phyloP scores from a whole-genome alignment of 768 basidiomycete genomes.

The Boletus eberwhitei region DNA sequence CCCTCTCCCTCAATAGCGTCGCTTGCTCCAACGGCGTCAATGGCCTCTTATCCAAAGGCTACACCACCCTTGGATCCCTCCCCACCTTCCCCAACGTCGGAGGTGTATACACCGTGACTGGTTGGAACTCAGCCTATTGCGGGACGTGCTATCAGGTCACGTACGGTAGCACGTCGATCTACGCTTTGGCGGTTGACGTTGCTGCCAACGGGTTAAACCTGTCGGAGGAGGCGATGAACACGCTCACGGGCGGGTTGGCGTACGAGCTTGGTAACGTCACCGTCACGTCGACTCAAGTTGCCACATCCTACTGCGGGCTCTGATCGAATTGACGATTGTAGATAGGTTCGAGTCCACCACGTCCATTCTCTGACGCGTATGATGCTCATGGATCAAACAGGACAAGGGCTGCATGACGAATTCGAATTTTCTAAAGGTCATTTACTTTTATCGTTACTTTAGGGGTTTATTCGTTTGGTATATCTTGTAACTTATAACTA shows the following conservation, averaged over 20 bases:
- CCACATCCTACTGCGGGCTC: conserved; percentile 46
- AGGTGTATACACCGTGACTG: conserved; percentile 31
- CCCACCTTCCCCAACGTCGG: conserved; percentile 33
- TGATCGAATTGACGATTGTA: background rate
- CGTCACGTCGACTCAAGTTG: conserved; percentile 43
- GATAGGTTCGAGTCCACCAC: background rate
- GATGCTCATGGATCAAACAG: too few relatives aligned
- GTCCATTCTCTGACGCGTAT: background rate
- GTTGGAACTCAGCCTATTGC: conserved; percentile 29
- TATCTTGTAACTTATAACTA: too few relatives aligned
- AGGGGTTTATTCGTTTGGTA: too few relatives aligned
- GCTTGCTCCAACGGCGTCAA: conserved; percentile 34
- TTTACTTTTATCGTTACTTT: too few relatives aligned
- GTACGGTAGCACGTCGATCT: conserved; percentile 10
- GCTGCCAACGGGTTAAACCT: conserved; percentile 45
- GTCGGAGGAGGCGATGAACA: conserved; percentile 52
- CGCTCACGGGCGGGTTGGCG: conserved; percentile 47
- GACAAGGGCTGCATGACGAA: too few relatives aligned
- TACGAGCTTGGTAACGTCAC: conserved; percentile 45
- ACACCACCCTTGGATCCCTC: conserved; percentile 32
- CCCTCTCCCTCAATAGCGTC: conserved; percentile 14
- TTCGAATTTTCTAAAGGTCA: too few relatives aligned
- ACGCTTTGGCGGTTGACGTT: conserved; percentile 28
- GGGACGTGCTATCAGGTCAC: conserved; percentile 34
- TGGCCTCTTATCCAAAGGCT: conserved; percentile 30